phyloP scores from a whole-genome alignment of 2,329 filamentous ascomycete species.

The Claviceps humidiphila region DNA sequence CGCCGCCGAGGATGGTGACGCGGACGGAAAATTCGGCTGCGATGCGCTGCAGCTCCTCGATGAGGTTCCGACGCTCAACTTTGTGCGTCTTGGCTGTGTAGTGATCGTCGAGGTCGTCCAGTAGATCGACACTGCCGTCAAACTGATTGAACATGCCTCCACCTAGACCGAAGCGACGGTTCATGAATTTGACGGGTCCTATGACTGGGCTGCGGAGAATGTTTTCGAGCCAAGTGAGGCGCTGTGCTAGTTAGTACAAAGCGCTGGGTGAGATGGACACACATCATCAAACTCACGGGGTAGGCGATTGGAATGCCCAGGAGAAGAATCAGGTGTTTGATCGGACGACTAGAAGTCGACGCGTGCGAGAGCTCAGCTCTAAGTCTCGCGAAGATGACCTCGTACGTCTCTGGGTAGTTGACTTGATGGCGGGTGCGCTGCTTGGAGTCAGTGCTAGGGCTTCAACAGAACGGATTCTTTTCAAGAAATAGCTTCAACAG shows the following conservation, averaged over 20 bases:
- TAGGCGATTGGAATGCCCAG: slow-evolving; percentile 81
- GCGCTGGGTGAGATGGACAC: slow-evolving; percentile 8
- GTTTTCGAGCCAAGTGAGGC: slow-evolving; percentile 93
- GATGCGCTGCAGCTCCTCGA: slow-evolving; percentile 71
- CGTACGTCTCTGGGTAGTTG: slow-evolving; percentile 87
- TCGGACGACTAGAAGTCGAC: slow-evolving; percentile 55
- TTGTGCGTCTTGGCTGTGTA: slow-evolving; percentile 92
- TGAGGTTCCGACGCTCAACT: slow-evolving; percentile 63
- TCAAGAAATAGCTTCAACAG: not conserved
- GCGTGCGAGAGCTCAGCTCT: slow-evolving; percentile 58
- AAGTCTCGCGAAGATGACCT: slow-evolving; percentile 66
- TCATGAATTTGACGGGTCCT: slow-evolving; percentile 76
- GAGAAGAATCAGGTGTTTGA: slow-evolving; percentile 77
- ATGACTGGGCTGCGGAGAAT: slow-evolving; percentile 77
- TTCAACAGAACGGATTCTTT: too few relatives aligned
- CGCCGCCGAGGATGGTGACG: slow-evolving; percentile 83
- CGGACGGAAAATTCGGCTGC: slow-evolving; percentile 79
- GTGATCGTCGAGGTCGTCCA: slow-evolving; percentile 91
- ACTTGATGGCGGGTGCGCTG: slow-evolving; percentile 79
- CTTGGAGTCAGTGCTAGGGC: not conserved
- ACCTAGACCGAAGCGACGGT: slow-evolving; percentile 76
- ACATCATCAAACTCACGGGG: slow-evolving; percentile 39
- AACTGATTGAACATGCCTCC: slow-evolving; percentile 88
- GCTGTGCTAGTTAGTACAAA: slow-evolving; percentile 29
- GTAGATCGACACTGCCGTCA: slow-evolving; percentile 81